Evolutionary conservation across 2,329 filamentous ascomycete species (phyloP), one percentile per base, ranked within the genome.

Genomic region (Sclerotiophoma versabilis): DNA sequence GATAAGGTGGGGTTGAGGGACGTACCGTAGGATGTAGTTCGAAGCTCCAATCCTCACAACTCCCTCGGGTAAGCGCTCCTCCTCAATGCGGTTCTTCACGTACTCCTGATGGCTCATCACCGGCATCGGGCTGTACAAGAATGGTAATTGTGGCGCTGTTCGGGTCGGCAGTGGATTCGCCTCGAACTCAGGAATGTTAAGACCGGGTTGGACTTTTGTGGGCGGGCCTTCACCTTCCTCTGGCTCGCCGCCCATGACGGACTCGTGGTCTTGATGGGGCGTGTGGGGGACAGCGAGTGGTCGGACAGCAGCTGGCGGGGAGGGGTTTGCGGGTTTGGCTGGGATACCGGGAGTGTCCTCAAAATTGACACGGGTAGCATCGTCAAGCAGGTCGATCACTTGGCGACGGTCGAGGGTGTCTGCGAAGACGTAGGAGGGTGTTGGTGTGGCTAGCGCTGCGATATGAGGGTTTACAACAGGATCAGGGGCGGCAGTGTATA

Each of bases 21-120:
- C 68, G 59, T 71, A 77, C 52, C 87, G 83, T 37, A 91, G 79
- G 25, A 89, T 84, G 67, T 90, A 91, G 49, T 81, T 80, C 33
- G 78, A 74, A 52, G 87, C 83, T 34, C 76, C 72, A 39, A 88
- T 80, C 15, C 77, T 76, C 2, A 81, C 77, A 69, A 88, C 84
- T 17, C 86, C 87, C 5, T 74, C 76, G 7, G 82, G 80, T 5
- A 88, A 63, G 10, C 76, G 77, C 68, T 69, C 81, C 62, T 75
- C 69, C 42, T 75, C 53, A 25, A 80, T 75, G 15, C 71, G 63
- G 17, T 66, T 70, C 17, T 73, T 62, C 7, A 75, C 74, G 25
- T 68, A 76, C 8, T 76, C 70, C 32, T 73, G 61, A 37, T 76
- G 75, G 6, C 48, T 61, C 15, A 72, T 49, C 1, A 73, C 71